These are phyloP conservation scores for Fusarium sp. DNA, from an alignment of 2,329 filamentous ascomycete genomes.

Conservation along the genomic window DNA sequence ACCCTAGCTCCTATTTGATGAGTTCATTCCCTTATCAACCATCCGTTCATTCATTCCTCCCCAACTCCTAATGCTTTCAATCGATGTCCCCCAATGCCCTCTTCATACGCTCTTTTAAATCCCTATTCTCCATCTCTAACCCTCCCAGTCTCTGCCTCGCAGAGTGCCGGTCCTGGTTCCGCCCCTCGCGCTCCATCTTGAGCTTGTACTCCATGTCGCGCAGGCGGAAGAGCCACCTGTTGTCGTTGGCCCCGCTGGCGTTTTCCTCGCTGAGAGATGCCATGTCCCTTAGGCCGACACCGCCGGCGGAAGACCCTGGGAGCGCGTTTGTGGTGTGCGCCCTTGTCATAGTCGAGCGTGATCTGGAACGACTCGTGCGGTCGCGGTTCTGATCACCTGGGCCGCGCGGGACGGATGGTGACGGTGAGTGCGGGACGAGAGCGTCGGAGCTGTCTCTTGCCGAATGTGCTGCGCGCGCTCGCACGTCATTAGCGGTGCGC, in stretches of 20 bases:
- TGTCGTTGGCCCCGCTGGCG: constrained; percentile 62
- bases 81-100: constrained; percentile 49
- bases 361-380: constrained; percentile 51
- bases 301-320: constrained; percentile 43
- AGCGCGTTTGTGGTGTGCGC: constrained; percentile 49
- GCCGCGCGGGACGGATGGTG: constrained; percentile 67
- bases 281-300: constrained; percentile 49
- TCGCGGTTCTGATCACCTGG: constrained; percentile 62
- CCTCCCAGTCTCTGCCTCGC: constrained; percentile 85
- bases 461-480: constrained; percentile 62
- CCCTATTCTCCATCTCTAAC: constrained; percentile 79
- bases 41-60: constrained; percentile 23
- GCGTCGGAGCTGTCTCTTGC: constrained; percentile 56
- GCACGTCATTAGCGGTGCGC: constrained; percentile 71
- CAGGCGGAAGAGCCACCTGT: constrained; percentile 86
- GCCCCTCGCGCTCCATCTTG: constrained; percentile 88
- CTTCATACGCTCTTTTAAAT: constrained; percentile 73
- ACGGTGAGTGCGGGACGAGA: constrained; percentile 61
- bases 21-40: constrained; percentile 21
- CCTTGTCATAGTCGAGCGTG: constrained; percentile 53
- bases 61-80: constrained; percentile 30
- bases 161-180: constrained; percentile 85
- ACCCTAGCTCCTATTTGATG: constrained; percentile 44
- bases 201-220: constrained; percentile 89
- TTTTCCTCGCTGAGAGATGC: constrained; percentile 45